A percentile compares a stretch with the other conserved stretches of the same genome.
phyloP scores from a whole-genome alignment of 2,329 filamentous ascomycete species.

The Metarhizium sp. region DNA sequence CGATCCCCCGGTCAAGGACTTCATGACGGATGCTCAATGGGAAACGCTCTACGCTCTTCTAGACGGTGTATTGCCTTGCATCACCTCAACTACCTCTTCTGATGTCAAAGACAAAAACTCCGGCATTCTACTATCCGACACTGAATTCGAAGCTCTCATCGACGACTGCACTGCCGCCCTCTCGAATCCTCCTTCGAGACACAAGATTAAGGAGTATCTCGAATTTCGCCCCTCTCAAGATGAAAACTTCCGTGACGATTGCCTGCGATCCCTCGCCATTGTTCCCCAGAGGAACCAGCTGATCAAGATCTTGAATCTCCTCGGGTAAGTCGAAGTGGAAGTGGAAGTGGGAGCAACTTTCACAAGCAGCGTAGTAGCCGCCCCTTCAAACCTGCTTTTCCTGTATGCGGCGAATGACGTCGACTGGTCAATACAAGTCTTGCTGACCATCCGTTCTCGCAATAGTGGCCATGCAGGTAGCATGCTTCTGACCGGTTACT shows the following conservation, averaged over 20 bases:
- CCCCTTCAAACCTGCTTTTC: not conserved
- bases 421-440: not conserved
- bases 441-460: not conserved
- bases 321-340: slow-evolving; percentile 32
- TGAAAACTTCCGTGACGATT: slow-evolving; percentile 40
- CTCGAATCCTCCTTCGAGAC: slow-evolving; percentile 27
- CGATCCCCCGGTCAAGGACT: slow-evolving; percentile 19
- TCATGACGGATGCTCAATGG: slow-evolving; percentile 43
- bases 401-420: not conserved
- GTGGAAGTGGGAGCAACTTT: not conserved
- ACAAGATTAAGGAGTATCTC: slow-evolving; percentile 43
- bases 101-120: slow-evolving; percentile 24
- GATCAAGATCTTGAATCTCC: slow-evolving; percentile 26
- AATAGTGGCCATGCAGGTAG: slow-evolving; percentile 52
- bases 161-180: slow-evolving; percentile 26
- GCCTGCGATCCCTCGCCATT: slow-evolving; percentile 32
- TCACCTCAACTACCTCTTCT: slow-evolving; percentile 31
- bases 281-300: slow-evolving; percentile 28
- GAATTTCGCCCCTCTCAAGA: slow-evolving; percentile 40
- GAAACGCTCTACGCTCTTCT: slow-evolving; percentile 42
- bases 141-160: slow-evolving; percentile 39
- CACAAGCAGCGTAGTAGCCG: too few species aligned
- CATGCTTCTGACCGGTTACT: slow-evolving; percentile 58
- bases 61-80: slow-evolving; percentile 51
- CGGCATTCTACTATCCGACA: slow-evolving; percentile 29